Conservation (phyloP, 176 grass and related monocot genomes). For the Phoenix dactylifera region DNA sequence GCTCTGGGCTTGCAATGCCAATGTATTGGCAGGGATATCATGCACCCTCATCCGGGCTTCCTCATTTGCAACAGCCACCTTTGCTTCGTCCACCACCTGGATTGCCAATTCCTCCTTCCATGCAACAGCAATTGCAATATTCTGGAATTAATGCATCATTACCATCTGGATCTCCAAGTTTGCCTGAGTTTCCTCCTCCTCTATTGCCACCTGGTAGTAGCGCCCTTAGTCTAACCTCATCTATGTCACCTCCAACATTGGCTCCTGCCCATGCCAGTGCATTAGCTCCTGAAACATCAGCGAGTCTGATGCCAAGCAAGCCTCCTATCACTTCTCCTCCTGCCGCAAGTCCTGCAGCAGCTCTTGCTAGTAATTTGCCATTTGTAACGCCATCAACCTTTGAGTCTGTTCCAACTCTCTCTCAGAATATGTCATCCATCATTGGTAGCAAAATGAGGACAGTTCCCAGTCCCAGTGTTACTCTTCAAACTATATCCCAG, state of each 20-base stretch:
- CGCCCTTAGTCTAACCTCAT: slow-evolving; percentile 31
- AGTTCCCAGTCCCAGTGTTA: slow-evolving; percentile 27
- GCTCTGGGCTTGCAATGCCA: slow-evolving; percentile 36
- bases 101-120: slow-evolving; percentile 37
- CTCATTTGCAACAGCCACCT: slow-evolving; percentile 59
- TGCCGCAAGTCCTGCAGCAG: background rate
- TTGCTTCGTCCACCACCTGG: slow-evolving; percentile 46
- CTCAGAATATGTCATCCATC: slow-evolving; percentile 25
- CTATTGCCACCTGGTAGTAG: slow-evolving; percentile 46
- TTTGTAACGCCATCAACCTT: slow-evolving; percentile 30
- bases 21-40: slow-evolving; percentile 80
- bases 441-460: slow-evolving; percentile 30
- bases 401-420: slow-evolving; percentile 19
- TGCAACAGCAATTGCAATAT: slow-evolving; percentile 43
- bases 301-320: slow-evolving; percentile 39
- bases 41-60: slow-evolving; percentile 40
- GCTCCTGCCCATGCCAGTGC: slow-evolving; percentile 30
- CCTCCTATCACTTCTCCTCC: slow-evolving; percentile 24
- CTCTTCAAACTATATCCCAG: slow-evolving; percentile 42
- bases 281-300: slow-evolving; percentile 43
- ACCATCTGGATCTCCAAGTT: slow-evolving; percentile 55
- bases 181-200: slow-evolving; percentile 54
- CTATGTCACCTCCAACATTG: slow-evolving; percentile 25
- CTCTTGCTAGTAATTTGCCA: slow-evolving; percentile 30
- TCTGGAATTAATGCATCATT: slow-evolving; percentile 44